Conservation (phyloP, 208 protist species). For the Acanthamoeba healyi region DNA sequence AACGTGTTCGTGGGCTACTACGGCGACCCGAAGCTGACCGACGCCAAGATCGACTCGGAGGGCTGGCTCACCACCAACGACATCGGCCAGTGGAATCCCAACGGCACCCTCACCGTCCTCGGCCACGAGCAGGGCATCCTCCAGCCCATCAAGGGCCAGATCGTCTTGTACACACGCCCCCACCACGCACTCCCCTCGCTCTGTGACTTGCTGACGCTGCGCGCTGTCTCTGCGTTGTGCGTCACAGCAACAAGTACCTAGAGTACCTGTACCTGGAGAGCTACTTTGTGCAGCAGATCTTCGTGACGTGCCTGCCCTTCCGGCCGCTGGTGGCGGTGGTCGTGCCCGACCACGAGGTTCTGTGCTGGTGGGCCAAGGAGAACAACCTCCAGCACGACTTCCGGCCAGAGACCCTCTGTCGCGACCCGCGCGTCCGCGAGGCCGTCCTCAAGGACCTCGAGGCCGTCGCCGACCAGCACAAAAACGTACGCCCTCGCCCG, state of each 20-base stretch:
- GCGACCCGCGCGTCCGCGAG: constrained; percentile 31
- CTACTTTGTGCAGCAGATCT: constrained; percentile 82
- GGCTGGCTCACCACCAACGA: constrained; percentile 93
- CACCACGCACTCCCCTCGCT: not conserved
- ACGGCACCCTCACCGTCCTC: constrained; percentile 90
- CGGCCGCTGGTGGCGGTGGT: constrained; percentile 87
- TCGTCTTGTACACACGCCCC: constrained; percentile 60
- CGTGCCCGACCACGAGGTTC: constrained; percentile 84
- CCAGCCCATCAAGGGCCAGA: constrained; percentile 92
- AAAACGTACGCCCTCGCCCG: constrained; percentile 45
- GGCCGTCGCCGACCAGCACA: constrained; percentile 58
- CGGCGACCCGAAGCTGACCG: constrained; percentile 76
- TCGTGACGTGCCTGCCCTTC: constrained; percentile 76
- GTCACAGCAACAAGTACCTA: constrained; percentile 58
- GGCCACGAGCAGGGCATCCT: constrained; percentile 94
- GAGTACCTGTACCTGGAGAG: constrained; percentile 74
- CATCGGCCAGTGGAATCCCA: constrained; percentile 86
- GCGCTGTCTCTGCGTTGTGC: no score
- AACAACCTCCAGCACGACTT: constrained; percentile 71
- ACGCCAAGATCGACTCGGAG: constrained; percentile 87
- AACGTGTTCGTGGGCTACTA: constrained; percentile 90
- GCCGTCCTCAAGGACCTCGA: constrained; percentile 69
- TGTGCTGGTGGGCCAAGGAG: constrained; percentile 71
- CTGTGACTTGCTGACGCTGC: no score
- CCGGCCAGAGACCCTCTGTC: constrained; percentile 27